These are phyloP conservation scores for Lodderomyces pseudojiufengensis DNA, from an alignment of 1,139 yeast genomes.

Conservation along the genomic window DNA sequence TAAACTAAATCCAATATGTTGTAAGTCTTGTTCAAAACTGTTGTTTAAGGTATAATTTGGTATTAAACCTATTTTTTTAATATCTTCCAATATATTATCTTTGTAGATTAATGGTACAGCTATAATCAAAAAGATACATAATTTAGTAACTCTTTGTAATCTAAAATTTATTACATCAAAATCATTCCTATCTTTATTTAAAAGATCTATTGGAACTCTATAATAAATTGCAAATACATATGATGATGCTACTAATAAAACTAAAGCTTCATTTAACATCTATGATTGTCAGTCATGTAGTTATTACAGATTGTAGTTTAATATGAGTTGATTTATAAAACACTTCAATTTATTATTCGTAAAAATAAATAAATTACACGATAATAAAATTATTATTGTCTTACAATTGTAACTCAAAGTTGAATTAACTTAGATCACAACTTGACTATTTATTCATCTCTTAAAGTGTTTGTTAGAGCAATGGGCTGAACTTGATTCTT, in stretches of 20 bases:
- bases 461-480: too few species aligned
- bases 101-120: slow-evolving; percentile 22
- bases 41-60: slow-evolving; percentile 25
- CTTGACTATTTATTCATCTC: too few species aligned
- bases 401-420: too few species aligned
- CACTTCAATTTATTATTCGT: too few species aligned
- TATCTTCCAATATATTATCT: slow-evolving; percentile 4
- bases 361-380: too few species aligned
- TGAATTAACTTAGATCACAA: too few species aligned
- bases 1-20: slow-evolving; percentile 23
- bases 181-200: slow-evolving; percentile 41
- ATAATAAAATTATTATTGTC: too few species aligned
- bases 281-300: neutral
- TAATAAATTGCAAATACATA: slow-evolving; percentile 41
- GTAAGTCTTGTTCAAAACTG: slow-evolving; percentile 20
- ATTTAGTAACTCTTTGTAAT: slow-evolving; percentile 29
- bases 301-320: too few species aligned
- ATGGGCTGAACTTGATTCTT: too few species aligned
- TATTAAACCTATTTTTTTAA: slow-evolving; percentile 23
- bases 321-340: neutral
- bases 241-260: slow-evolving; percentile 31
- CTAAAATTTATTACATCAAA: slow-evolving; percentile 37
- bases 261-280: slow-evolving; percentile 9
- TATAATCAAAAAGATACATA: slow-evolving; percentile 29
- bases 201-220: slow-evolving; percentile 22